Evolutionary conservation across 371 early-diverging fungal genomes (phyloP).

Genomic region (Mucor piriformis): DNA sequence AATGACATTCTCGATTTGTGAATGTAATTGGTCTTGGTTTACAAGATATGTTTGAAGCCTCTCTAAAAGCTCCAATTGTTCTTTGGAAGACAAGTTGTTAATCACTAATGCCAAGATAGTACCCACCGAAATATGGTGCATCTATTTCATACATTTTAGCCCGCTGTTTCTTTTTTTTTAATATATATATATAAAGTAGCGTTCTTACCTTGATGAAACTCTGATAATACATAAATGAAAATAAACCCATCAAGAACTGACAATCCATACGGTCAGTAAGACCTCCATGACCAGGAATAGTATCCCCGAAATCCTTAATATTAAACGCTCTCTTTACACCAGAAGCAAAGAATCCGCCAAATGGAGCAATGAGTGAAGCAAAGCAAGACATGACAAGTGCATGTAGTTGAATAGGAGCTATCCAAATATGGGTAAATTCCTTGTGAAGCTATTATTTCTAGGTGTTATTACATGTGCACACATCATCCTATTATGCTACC

Average conservation of each 20-base stretch:
- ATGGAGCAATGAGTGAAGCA: slow-evolving; percentile 98
- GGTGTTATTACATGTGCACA: not conserved
- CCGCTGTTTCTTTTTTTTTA: not conserved
- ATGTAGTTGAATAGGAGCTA: slow-evolving; percentile 92
- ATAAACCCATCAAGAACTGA: slow-evolving; percentile 98
- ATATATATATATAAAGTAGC: not conserved
- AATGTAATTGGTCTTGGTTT: slow-evolving; percentile 51
- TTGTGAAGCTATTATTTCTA: slow-evolving; percentile 26
- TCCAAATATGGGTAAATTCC: slow-evolving; percentile 44
- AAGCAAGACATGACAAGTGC: slow-evolving; percentile 89
- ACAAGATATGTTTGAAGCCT: slow-evolving; percentile 60
- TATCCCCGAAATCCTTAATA: slow-evolving; percentile 97
- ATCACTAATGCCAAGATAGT: slow-evolving; percentile 56
- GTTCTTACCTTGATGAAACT: slow-evolving; percentile 77
- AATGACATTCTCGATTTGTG: slow-evolving; percentile 30
- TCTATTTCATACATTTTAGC: slow-evolving; percentile 22
- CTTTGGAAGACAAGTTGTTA: slow-evolving; percentile 51
- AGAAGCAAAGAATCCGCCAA: slow-evolving; percentile 99
- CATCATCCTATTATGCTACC: not conserved
- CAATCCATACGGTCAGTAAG: slow-evolving; percentile 98
- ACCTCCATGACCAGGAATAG: slow-evolving; percentile 99
- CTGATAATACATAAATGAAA: slow-evolving; percentile 91
- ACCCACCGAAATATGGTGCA: slow-evolving; percentile 58
- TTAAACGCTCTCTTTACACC: slow-evolving; percentile 98
- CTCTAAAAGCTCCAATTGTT: slow-evolving; percentile 63